These are phyloP conservation scores for Starmerella floricola DNA, from an alignment of 805 yeast genomes.

Conservation along the genomic window DNA sequence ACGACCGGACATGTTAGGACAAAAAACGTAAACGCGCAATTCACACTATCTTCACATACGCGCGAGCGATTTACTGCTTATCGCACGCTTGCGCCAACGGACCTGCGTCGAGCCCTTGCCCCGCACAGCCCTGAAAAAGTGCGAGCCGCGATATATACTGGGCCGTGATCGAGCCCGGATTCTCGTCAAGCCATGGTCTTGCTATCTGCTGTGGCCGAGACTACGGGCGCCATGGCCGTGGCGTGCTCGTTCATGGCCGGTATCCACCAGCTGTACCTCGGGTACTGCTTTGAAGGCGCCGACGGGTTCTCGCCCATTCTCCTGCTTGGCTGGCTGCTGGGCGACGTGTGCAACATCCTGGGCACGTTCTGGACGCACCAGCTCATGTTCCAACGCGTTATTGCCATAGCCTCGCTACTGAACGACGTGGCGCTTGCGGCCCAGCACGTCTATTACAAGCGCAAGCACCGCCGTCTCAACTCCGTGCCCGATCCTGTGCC, in stretches of 20 bases:
- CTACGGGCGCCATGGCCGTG: constrained; percentile 23
- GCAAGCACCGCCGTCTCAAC: constrained; percentile 7
- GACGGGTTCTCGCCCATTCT: constrained; percentile 26
- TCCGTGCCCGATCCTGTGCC: constrained; percentile 3
- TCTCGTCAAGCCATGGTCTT: constrained; percentile 1
- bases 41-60: too few species aligned
- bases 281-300: constrained; percentile 22
- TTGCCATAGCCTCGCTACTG: constrained; percentile 21
- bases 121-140: too few species aligned
- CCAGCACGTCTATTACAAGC: constrained; percentile 24
- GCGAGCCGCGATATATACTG: too few species aligned
- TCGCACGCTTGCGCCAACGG: too few species aligned
- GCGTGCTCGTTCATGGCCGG: constrained; percentile 27
- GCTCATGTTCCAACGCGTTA: constrained; percentile 25
- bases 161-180: background rate
- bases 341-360: constrained; percentile 26
- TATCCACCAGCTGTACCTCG: constrained; percentile 24
- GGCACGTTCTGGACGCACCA: constrained; percentile 27
- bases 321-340: constrained; percentile 25
- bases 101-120: too few species aligned
- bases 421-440: constrained; percentile 22
- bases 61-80: too few species aligned
- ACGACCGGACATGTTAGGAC: too few species aligned
- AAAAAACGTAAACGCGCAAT: too few species aligned
- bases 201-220: constrained; percentile 17